A percentile compares a stretch with the other conserved stretches of the same genome.
These are phyloP conservation scores for Stagonosporopsis tanaceti DNA, from an alignment of 2,329 filamentous ascomycete genomes.

Conservation along the genomic window DNA sequence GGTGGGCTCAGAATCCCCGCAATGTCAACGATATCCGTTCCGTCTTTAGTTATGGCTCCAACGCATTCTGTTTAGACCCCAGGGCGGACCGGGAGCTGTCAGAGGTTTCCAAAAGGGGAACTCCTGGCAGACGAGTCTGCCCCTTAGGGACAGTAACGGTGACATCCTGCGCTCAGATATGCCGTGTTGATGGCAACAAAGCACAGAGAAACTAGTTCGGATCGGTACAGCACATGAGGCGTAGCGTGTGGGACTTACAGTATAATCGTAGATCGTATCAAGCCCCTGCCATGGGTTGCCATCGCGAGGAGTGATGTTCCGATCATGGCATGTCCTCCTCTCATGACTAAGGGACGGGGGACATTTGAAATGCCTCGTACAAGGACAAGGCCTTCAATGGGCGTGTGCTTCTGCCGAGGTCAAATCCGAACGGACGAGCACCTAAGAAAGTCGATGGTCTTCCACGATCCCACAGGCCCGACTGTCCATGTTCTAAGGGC, in stretches of 20 bases:
- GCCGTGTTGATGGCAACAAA: conserved; percentile 61
- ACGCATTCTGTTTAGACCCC: conserved; percentile 63
- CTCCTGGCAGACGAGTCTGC: conserved; percentile 70
- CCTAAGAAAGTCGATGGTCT: conserved; percentile 51
- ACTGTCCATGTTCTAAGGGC: conserved; percentile 61
- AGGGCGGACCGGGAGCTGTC: conserved; percentile 73
- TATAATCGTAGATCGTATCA: conserved; percentile 70
- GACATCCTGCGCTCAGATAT: conserved; percentile 64
- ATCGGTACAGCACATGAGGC: not conserved
- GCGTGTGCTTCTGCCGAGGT: conserved; percentile 24
- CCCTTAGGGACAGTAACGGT: conserved; percentile 59
- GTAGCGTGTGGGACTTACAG: conserved; percentile 49
- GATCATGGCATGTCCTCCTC: not conserved
- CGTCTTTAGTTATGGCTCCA: conserved; percentile 23
- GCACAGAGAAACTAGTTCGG: conserved; percentile 64
- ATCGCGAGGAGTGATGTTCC: conserved; percentile 2
- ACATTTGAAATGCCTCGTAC: conserved; percentile 16
- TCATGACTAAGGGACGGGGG: conserved; percentile 2
- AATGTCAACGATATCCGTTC: conserved; percentile 20
- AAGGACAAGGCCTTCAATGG: conserved; percentile 73
- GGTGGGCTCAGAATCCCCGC: conserved; percentile 14
- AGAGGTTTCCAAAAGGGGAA: conserved; percentile 76
- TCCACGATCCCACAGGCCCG: conserved; percentile 64
- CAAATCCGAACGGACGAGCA: conserved; percentile 37
- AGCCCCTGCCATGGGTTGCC: conserved; percentile 70